phyloP scores from a whole-genome alignment of 768 basidiomycete genomes.

The Mycena maculata region DNA sequence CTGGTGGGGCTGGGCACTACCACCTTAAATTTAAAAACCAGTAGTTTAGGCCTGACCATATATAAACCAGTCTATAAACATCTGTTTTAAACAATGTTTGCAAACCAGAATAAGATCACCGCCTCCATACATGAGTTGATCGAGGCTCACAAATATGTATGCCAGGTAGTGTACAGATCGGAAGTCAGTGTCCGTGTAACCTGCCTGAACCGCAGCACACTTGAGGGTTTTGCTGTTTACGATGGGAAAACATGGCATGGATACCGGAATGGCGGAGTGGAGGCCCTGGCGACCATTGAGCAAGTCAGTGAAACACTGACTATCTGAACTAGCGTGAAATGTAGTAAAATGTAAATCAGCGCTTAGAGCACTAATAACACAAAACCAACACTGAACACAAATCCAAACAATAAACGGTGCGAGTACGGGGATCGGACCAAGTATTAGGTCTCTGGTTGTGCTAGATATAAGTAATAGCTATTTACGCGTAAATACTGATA shows the following conservation, averaged over 20 bases:
- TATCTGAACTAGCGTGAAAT: too few relatives aligned
- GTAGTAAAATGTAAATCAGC: too few relatives aligned
- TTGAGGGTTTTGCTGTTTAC: constrained; percentile 36
- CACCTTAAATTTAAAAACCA: too few relatives aligned
- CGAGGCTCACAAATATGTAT: constrained; percentile 43
- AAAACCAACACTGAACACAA: too few relatives aligned
- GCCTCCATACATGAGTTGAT: neutral
- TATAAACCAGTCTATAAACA: constrained; percentile 46
- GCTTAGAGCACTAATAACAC: too few relatives aligned
- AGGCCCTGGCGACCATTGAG: constrained; percentile 49
- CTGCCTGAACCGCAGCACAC: constrained; percentile 43
- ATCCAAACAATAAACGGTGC: too few relatives aligned
- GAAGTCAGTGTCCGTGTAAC: constrained; percentile 42
- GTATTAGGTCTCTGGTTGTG: too few relatives aligned
- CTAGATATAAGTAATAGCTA: too few relatives aligned
- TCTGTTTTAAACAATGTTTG: constrained; percentile 20
- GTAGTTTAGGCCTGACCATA: too few relatives aligned
- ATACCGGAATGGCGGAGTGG: constrained; percentile 40
- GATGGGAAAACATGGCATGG: constrained; percentile 46
- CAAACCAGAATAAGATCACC: neutral
- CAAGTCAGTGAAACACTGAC: constrained; percentile 12
- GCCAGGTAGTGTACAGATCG: constrained; percentile 41
- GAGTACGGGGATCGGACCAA: too few relatives aligned
- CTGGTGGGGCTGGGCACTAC: too few relatives aligned
- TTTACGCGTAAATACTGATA: too few relatives aligned